phyloP scores from a whole-genome alignment of 768 basidiomycete genomes.

The Leucosporidium scottii region DNA sequence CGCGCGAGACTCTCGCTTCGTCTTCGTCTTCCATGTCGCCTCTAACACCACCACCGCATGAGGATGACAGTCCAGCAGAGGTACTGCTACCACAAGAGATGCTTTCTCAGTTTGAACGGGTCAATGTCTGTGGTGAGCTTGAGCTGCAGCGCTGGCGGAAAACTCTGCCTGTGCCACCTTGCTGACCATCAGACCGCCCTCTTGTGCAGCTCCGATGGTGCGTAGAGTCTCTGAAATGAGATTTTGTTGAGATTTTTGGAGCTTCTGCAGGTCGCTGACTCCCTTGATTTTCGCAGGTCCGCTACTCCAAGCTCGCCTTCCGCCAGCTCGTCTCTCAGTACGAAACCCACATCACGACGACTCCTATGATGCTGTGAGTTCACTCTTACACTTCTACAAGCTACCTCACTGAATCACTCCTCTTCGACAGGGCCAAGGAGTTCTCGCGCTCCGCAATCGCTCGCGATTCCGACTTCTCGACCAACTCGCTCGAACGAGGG shows the following conservation, averaged over 20 bases:
- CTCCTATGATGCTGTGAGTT: slow-evolving; percentile 47
- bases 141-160: too few relatives aligned
- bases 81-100: slow-evolving; percentile 14
- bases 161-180: neutral
- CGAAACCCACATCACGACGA: slow-evolving; percentile 47
- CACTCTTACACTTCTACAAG: neutral
- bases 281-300: neutral
- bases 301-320: slow-evolving; percentile 49
- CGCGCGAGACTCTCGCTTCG: too few relatives aligned
- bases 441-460: slow-evolving; percentile 47
- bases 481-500: slow-evolving; percentile 44
- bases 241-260: too few relatives aligned
- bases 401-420: neutral
- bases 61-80: neutral
- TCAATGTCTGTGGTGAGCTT: slow-evolving; percentile 22
- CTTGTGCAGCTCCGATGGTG: slow-evolving; percentile 23
- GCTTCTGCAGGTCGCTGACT: too few relatives aligned
- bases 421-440: slow-evolving; percentile 40
- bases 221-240: too few relatives aligned
- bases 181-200: neutral
- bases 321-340: slow-evolving; percentile 46
- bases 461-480: slow-evolving; percentile 46
- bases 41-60: too few relatives aligned
- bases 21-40: too few relatives aligned
- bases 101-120: slow-evolving; percentile 8